Evolutionary conservation across 495 filamentous ascomycete species (phyloP).

Genomic region (Aspergillus bridgeri): DNA sequence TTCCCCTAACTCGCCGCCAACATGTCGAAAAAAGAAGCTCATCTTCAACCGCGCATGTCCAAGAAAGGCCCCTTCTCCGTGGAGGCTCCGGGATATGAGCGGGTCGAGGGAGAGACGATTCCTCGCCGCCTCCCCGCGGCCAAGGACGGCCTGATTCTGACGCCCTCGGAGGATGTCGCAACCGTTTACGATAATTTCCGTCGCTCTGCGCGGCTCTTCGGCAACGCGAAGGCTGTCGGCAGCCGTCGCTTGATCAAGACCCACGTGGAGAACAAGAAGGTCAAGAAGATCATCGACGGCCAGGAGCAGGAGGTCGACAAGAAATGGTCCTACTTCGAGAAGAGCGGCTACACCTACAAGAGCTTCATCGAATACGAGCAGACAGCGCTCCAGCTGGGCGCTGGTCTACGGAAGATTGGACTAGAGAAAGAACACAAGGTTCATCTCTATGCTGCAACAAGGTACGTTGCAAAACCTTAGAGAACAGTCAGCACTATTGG

Average conservation of each 20-base stretch:
- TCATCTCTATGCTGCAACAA: conserved; percentile 89
- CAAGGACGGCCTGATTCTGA: conserved; percentile 65
- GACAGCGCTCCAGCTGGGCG: conserved; percentile 67
- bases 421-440: conserved; percentile 68
- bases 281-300: conserved; percentile 95
- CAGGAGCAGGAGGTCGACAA: conserved; percentile 88
- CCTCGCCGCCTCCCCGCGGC: conserved; percentile 74
- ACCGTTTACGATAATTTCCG: conserved; percentile 87
- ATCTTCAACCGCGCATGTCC: conserved; percentile 60
- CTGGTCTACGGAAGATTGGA: conserved; percentile 76
- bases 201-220: conserved; percentile 73
- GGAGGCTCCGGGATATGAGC: conserved; percentile 68
- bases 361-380: conserved; percentile 87
- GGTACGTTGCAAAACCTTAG: conserved; percentile 34
- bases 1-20: conserved; percentile 16
- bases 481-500: neutral
- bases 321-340: conserved; percentile 94
- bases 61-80: conserved; percentile 67
- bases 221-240: conserved; percentile 84
- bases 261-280: conserved; percentile 90
- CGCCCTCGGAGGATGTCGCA: conserved; percentile 65
- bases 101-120: conserved; percentile 83
- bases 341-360: conserved; percentile 81
- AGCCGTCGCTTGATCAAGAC: conserved; percentile 76
- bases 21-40: conserved; percentile 48